Percentiles rank a stretch among this genome's conserved stretches.
These are phyloP conservation scores for Pseudogymnoascus sp. DNA, from an alignment of 2,329 filamentous ascomycete genomes.

Conservation along the genomic window DNA sequence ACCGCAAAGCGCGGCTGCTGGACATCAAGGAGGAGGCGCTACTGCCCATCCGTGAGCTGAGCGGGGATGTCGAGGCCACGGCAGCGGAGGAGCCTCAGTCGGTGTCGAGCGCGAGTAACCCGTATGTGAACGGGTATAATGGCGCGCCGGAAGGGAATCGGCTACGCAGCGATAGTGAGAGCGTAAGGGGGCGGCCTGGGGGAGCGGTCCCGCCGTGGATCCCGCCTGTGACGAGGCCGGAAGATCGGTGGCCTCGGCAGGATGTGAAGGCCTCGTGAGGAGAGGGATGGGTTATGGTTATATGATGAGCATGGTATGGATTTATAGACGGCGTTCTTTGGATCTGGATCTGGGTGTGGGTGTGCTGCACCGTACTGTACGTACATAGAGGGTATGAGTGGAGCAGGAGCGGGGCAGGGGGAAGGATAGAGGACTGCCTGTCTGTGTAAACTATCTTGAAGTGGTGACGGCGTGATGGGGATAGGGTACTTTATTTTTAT, in stretches of 20 bases:
- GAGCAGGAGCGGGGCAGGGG: background rate
- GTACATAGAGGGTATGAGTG: background rate
- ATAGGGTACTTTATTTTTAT: background rate
- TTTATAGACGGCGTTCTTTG: conserved; percentile 7
- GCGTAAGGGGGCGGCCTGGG: background rate
- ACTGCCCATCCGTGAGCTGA: conserved; percentile 15
- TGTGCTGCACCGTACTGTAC: background rate
- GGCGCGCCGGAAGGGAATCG: conserved; percentile 11
- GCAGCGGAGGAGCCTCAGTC: conserved; percentile 10
- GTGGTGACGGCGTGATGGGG: background rate
- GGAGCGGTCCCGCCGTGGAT: background rate
- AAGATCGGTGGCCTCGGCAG: background rate
- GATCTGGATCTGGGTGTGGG: conserved; percentile 3
- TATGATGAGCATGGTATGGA: conserved; percentile 3
- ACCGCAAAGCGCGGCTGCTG: conserved; percentile 68
- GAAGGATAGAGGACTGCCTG: background rate
- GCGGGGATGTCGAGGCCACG: conserved; percentile 10
- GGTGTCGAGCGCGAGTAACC: conserved; percentile 14
- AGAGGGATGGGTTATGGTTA: background rate
- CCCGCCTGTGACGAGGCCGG: background rate
- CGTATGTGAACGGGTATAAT: conserved; percentile 9
- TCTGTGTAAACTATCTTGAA: background rate
- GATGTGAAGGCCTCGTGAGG: background rate
- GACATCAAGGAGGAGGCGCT: conserved; percentile 31
- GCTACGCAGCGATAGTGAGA: conserved; percentile 11